Conservation (phyloP, 495 filamentous ascomycete genomes). For the Penicillium daleae region DNA sequence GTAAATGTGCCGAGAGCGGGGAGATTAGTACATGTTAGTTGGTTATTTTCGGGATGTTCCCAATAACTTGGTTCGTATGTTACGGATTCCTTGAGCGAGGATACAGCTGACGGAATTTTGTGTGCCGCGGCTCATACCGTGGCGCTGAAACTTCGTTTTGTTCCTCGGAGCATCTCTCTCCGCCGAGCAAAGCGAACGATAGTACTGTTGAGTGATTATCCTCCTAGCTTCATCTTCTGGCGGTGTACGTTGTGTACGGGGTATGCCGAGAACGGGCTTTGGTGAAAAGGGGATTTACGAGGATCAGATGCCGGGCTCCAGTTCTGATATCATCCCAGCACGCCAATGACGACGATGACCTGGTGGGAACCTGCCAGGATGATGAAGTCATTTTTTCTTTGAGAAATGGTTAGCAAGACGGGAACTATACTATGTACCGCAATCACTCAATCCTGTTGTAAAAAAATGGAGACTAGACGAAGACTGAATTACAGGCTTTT, state of each 20-base stretch:
- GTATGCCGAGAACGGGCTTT: not conserved
- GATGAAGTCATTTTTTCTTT: constrained; percentile 7
- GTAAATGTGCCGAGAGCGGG: constrained; percentile 5
- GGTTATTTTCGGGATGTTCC: not conserved
- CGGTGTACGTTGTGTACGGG: not conserved
- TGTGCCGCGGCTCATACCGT: not conserved
- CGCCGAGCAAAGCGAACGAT: not conserved
- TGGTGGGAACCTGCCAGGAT: not conserved
- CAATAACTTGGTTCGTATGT: not conserved
- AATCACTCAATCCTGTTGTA: not conserved
- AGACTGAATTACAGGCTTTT: not conserved
- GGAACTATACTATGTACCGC: not conserved
- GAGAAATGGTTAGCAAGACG: not conserved
- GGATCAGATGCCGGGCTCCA: constrained; percentile 1
- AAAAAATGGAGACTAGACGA: not conserved
- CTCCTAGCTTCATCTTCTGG: not conserved
- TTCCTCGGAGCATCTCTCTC: not conserved
- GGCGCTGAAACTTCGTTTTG: not conserved
- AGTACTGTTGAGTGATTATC: not conserved
- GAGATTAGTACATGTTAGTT: not conserved
- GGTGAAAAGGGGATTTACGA: not conserved
- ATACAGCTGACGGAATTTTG: not conserved
- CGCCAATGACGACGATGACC: not conserved
- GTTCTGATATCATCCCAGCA: constrained; percentile 7
- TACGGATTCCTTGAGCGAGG: not conserved